phyloP scores from a whole-genome alignment of 176 grass and related monocot species.

The Rhynchospora tenuis region DNA sequence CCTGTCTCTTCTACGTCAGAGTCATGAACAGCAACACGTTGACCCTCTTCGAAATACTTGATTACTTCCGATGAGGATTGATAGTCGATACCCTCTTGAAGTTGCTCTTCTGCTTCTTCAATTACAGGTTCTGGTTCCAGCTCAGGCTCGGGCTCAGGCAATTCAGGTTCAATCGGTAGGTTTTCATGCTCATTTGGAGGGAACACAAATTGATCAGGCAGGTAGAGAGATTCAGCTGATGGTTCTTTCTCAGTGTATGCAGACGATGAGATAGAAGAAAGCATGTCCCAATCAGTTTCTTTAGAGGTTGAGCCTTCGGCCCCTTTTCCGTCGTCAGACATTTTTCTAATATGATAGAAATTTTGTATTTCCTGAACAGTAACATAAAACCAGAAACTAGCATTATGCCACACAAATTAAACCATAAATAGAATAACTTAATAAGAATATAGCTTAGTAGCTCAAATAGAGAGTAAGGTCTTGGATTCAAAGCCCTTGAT shows the following conservation, averaged over 20 bases:
- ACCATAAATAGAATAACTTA: neutral
- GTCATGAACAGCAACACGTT: constrained; percentile 11
- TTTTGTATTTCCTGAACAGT: neutral
- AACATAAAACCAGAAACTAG: neutral
- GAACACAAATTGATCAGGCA: constrained; percentile 63
- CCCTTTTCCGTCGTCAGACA: constrained; percentile 21
- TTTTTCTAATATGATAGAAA: neutral
- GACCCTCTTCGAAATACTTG: constrained; percentile 21
- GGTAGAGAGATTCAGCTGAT: neutral
- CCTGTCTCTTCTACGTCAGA: constrained; percentile 19
- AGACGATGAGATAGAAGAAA: constrained; percentile 14
- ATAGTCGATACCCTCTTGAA: neutral
- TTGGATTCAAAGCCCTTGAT: neutral
- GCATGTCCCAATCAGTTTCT: constrained; percentile 17
- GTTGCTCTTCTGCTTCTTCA: constrained; percentile 7
- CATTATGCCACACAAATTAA: neutral
- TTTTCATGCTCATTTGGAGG: constrained; percentile 84
- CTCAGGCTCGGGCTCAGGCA: constrained; percentile 5
- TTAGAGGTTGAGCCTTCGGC: constrained; percentile 11
- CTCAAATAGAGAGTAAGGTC: neutral
- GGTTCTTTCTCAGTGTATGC: neutral
- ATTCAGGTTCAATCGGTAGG: constrained; percentile 54
- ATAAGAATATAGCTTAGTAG: neutral
- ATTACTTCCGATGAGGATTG: neutral
- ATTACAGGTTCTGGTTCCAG: neutral